Base-by-base conservation (phyloP, 768 basidiomycete genomes). In the Clitopilus passeckerianus region DNA sequence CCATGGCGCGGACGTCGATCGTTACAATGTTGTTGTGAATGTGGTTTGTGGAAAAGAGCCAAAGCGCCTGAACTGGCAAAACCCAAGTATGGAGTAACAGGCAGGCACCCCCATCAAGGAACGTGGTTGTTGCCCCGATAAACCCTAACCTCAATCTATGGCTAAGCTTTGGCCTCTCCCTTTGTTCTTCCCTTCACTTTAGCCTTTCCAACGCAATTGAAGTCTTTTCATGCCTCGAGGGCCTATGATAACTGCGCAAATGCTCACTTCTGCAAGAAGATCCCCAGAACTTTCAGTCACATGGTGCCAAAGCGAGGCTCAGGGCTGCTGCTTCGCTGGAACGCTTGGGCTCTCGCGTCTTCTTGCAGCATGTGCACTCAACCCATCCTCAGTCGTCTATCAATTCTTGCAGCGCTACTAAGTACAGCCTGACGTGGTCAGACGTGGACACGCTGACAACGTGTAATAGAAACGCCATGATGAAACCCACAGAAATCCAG, bases 1-100 rank as follows among this genome's bases (percentile, higher is more conserved):
- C 76, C 89, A 90, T 90, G 76, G 66, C 66, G 18, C 66, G 44
- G 54, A 55, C 54, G 54, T 57, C 63, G 65, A 64, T 60, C 22
- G 18, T 34, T 53, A 56, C 43, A 57, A 62, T 55, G 53, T 20
- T 53, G 50, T 7, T 55, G 20, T 54, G 63, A 41, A 52, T 50
- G 60, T 57, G 58, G 57, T 30, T 58, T 50, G 60, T 54, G 58
- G 57, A 22, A 34, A 53, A 53, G 58, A 54, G 46, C 14, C 57
- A 60, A 57, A 35, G 44, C 27, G 18, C 60, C 34, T 30, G 57
- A 60, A 61, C 56, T 58, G 58, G 60, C 63, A 34, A 22, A 30
- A 53, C 14, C 15, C 15, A 16, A 53, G 27, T 30, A 30, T 30
- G 27, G 27, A 30, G 27, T 30, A 30, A 30, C 27, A 7, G 27